phyloP scores from a whole-genome alignment of 2,329 filamentous ascomycete species.

The Claviceps pazoutovae region DNA sequence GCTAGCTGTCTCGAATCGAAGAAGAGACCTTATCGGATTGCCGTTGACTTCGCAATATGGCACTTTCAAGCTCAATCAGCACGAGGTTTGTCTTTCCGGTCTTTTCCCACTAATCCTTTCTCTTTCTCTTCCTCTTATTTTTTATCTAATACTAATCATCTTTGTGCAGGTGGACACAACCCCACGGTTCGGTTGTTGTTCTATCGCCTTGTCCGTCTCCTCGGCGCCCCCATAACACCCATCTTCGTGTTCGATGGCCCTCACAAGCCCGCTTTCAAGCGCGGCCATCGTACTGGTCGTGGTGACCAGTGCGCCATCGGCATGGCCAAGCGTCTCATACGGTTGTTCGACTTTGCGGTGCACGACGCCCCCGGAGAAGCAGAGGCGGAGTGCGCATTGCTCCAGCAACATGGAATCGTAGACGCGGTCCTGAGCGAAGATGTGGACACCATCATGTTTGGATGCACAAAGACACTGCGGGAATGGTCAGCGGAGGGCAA shows the following conservation, averaged over 20 bases:
- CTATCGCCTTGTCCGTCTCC: constrained; percentile 69
- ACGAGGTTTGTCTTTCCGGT: constrained; percentile 33
- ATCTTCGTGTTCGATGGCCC: constrained; percentile 86
- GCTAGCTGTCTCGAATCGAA: constrained; percentile 60
- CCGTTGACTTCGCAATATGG: constrained; percentile 95
- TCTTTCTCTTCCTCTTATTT: too few species aligned
- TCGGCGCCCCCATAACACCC: constrained; percentile 66
- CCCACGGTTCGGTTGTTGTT: constrained; percentile 86
- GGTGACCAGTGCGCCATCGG: constrained; percentile 55
- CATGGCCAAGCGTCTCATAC: constrained; percentile 70
- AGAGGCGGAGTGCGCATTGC: constrained; percentile 83
- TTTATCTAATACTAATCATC: constrained; percentile 4
- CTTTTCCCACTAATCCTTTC: neutral
- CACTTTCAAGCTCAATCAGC: constrained; percentile 85
- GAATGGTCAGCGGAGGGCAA: constrained; percentile 68
- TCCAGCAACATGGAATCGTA: constrained; percentile 70
- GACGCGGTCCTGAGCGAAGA: constrained; percentile 94
- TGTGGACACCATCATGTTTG: constrained; percentile 96
- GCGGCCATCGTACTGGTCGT: constrained; percentile 60
- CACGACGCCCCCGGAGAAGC: constrained; percentile 90
- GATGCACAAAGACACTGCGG: constrained; percentile 62
- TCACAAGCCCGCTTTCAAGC: constrained; percentile 74
- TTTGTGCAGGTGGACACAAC: constrained; percentile 56
- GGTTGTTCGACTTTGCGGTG: constrained; percentile 68
- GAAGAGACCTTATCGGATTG: constrained; percentile 64